Conservation (phyloP, 176 grass and related monocot species). For the Aegilops tauschii region DNA sequence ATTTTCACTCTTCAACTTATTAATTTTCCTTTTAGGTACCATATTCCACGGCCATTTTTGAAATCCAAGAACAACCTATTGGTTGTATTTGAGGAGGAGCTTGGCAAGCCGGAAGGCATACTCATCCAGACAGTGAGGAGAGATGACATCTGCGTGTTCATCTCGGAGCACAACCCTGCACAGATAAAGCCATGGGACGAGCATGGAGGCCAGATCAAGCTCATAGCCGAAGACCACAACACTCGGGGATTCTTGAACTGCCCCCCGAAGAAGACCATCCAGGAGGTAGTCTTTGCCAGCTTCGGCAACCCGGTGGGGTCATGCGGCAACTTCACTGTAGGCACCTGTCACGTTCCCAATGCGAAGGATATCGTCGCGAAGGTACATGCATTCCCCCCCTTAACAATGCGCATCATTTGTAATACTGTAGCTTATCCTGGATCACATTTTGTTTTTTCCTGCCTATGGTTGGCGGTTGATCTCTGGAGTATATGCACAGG, state of each 20-base stretch:
- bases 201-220: constrained; percentile 48
- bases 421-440: background rate
- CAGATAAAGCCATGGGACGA: constrained; percentile 53
- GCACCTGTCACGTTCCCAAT: constrained; percentile 59
- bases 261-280: constrained; percentile 53
- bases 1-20: background rate
- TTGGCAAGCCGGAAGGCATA: constrained; percentile 66
- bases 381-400: constrained; percentile 23
- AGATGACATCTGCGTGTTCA: constrained; percentile 74
- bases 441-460: background rate
- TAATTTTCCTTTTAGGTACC: constrained; percentile 51
- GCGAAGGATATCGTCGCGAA: constrained; percentile 53
- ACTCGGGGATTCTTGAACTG: constrained; percentile 60
- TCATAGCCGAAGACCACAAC: constrained; percentile 42
- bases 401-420: background rate
- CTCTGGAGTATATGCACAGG: constrained; percentile 34
- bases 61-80: constrained; percentile 76
- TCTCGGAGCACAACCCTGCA: constrained; percentile 63
- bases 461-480: background rate
- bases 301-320: constrained; percentile 70
- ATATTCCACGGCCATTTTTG: constrained; percentile 67
- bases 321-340: constrained; percentile 71
- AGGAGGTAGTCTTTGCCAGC: constrained; percentile 77
- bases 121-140: constrained; percentile 59
- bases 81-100: constrained; percentile 86